phyloP scores from a whole-genome alignment of 2,329 filamentous ascomycete species.

The Pestalotiopsis sp. region DNA sequence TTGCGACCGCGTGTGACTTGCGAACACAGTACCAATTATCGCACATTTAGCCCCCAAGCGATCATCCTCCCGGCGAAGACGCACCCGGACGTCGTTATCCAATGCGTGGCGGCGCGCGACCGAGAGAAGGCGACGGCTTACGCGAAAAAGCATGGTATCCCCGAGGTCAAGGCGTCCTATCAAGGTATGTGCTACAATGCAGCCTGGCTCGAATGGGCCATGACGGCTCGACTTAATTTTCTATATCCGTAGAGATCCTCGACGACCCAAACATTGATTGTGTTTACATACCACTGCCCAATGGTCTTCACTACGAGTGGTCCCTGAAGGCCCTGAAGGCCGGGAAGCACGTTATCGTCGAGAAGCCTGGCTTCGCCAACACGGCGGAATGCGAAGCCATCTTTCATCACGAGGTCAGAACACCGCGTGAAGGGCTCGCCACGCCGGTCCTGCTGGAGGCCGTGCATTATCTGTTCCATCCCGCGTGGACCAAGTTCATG shows the following conservation, averaged over 20 bases:
- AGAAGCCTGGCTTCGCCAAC: constrained; percentile 45
- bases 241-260: constrained; percentile 32
- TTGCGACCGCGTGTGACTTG: neutral
- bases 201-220: neutral
- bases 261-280: constrained; percentile 45
- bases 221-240: neutral
- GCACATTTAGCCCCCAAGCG: constrained; percentile 33
- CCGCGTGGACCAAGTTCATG: constrained; percentile 40
- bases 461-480: constrained; percentile 43
- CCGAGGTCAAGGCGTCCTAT: constrained; percentile 49
- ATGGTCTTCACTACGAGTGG: constrained; percentile 47
- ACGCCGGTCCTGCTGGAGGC: constrained; percentile 44
- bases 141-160: constrained; percentile 53
- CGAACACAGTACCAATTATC: neutral
- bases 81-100: constrained; percentile 55
- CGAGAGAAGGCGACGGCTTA: constrained; percentile 45
- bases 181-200: constrained; percentile 38
- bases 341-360: constrained; percentile 49
- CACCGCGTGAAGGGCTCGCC: constrained; percentile 16
- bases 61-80: constrained; percentile 51
- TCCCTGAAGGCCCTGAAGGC: constrained; percentile 46
- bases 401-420: constrained; percentile 31
- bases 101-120: constrained; percentile 54
- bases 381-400: constrained; percentile 35
- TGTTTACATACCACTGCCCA: constrained; percentile 53